Evolutionary conservation across 306 rosid species (phyloP).

Genomic region (Quercus alba): DNA sequence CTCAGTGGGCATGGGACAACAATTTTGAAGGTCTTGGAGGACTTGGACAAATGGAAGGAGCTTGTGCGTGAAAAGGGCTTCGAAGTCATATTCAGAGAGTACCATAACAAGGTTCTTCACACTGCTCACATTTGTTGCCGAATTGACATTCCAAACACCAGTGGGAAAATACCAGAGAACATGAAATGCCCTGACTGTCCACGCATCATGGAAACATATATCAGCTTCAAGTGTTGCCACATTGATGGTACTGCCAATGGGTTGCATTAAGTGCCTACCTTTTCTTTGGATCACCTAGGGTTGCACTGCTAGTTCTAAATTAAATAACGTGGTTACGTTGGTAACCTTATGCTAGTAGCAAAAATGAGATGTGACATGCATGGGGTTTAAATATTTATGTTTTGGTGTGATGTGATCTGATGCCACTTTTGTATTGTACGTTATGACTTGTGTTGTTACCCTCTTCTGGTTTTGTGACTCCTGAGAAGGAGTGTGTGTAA

Average conservation of each 20-base stretch:
- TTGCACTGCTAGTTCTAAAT: too few species aligned
- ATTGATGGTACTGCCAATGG: slow-evolving; percentile 5
- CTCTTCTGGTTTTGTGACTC: too few species aligned
- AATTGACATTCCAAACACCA: slow-evolving; percentile 27
- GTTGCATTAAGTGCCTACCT: background rate
- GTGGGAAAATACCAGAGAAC: slow-evolving; percentile 39
- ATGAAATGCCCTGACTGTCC: slow-evolving; percentile 54
- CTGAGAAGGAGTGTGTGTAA: too few species aligned
- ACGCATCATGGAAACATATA: slow-evolving; percentile 49
- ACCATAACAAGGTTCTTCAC: slow-evolving; percentile 14
- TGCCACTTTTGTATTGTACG: too few species aligned
- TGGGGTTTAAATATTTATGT: too few species aligned
- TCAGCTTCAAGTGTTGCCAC: slow-evolving; percentile 70
- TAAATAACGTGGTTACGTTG: too few species aligned
- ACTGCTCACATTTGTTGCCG: slow-evolving; percentile 23
- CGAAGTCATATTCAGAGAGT: slow-evolving; percentile 19
- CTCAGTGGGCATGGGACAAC: slow-evolving; percentile 28
- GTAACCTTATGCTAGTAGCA: too few species aligned
- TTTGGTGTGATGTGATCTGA: too few species aligned
- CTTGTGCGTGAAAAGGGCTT: slow-evolving; percentile 28
- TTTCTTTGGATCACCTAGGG: too few species aligned
- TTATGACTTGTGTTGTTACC: too few species aligned
- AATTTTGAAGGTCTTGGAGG: slow-evolving; percentile 27
- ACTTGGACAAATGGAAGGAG: slow-evolving; percentile 56
- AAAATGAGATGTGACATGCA: too few species aligned